Base-by-base conservation (phyloP, 2,329 filamentous ascomycete genomes). In the Pseudopithomyces chartarum region DNA sequence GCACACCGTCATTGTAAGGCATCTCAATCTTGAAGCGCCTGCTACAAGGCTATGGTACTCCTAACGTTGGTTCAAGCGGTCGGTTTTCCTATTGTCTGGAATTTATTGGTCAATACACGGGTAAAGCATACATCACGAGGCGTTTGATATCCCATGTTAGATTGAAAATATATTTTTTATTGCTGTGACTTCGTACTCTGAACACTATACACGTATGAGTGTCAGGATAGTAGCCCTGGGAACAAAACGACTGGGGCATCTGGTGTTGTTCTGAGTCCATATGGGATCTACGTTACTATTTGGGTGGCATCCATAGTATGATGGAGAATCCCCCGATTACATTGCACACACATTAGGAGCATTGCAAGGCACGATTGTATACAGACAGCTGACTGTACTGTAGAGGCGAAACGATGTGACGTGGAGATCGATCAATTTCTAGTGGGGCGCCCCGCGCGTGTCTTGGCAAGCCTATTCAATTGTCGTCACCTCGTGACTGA, bases 61-160 rank as follows among this genome's bases (percentile, higher is more conserved):
- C 26, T 29, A 4, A 8, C 26, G 26, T 29, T 8, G 13, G 7
- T 36, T 13, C 3, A 5, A n/a, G 34, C 26, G 6, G 20, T 22
- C 29, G n/a, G 29, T 34, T 38, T 17, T 8, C 23, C 40, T 29
- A 8, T 29, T 29, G 26, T 34, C 32, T 38, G 22, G 20, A 19
- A 29, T 10, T 44, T 5, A 44, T 3, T 3, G 15, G 13, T 17
- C 33, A 45, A 7, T 17, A 33, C 54, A 22, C 1, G 38, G 26
- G 34, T 52, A 47, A 20, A 39, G 50, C 55, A 38, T 63, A 56
- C 59, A 71, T 66, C 70, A 67, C 67, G 63, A 39, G 69, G 69
- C 62, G 68, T 67, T 66, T 23, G 40, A 46, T 46, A 46, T 48
- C 32, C 36, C 39, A 32, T 23, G 10, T 19, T 26, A 33, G 6